Evolutionary conservation across 176 grass and related monocot species (phyloP).

Genomic region (Bolboschoenus planiculmis): DNA sequence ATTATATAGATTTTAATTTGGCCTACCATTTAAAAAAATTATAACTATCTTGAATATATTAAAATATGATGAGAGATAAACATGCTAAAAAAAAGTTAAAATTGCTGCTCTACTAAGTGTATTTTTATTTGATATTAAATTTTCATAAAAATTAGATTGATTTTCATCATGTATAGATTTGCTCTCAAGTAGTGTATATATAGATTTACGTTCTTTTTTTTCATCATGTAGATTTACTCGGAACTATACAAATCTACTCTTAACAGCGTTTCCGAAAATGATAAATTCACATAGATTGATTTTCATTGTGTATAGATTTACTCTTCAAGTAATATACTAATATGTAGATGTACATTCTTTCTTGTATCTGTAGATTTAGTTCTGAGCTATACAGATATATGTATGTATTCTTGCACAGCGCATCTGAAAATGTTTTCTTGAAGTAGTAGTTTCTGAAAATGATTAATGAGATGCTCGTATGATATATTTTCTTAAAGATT

Average conservation of each 20-base stretch:
- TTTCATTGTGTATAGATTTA: neutral
- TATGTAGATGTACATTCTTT: neutral
- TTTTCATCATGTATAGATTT: neutral
- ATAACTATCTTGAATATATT: too few species aligned
- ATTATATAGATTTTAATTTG: too few species aligned
- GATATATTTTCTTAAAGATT: neutral
- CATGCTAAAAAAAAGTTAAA: too few species aligned
- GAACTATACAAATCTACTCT: neutral
- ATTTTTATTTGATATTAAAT: neutral
- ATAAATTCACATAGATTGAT: neutral
- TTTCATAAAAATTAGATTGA: too few species aligned
- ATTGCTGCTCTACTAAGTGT: neutral
- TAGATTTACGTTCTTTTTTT: too few species aligned
- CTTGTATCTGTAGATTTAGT: too few species aligned
- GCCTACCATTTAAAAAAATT: too few species aligned
- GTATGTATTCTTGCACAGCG: neutral
- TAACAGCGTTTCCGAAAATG: neutral
- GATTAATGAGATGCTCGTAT: neutral
- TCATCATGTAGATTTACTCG: neutral
- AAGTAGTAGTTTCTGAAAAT: neutral
- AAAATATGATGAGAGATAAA: too few species aligned
- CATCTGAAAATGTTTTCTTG: neutral
- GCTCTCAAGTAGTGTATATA: neutral
- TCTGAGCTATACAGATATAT: neutral
- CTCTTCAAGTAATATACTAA: neutral